These are phyloP conservation scores for Penicillium desertorum DNA, from an alignment of 495 filamentous ascomycete species.

Conservation along the genomic window DNA sequence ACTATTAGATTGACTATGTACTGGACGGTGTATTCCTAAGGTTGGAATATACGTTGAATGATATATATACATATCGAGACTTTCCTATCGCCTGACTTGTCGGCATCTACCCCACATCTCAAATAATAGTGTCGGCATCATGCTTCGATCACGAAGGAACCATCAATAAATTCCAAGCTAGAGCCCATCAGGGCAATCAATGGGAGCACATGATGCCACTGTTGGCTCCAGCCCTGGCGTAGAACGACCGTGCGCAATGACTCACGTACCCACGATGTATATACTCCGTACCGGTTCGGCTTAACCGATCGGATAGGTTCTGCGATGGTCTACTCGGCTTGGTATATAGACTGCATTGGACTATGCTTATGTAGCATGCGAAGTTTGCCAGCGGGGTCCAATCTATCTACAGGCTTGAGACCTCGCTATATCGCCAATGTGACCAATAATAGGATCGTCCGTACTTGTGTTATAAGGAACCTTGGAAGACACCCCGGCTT, in stretches of 20 bases:
- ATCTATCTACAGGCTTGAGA: background rate
- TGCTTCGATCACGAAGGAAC: slow-evolving; percentile 17
- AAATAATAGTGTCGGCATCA: slow-evolving; percentile 17
- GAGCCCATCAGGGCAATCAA: slow-evolving; percentile 10
- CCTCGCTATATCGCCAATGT: background rate
- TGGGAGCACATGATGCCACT: slow-evolving; percentile 16
- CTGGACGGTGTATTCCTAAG: too few relatives aligned
- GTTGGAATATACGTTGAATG: too few relatives aligned
- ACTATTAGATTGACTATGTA: too few relatives aligned
- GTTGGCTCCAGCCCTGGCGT: slow-evolving; percentile 7
- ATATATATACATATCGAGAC: background rate
- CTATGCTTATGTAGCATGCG: background rate
- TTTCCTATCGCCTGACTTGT: slow-evolving; percentile 20
- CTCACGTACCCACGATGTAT: slow-evolving; percentile 16
- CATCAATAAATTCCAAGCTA: slow-evolving; percentile 10
- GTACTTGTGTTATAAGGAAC: background rate
- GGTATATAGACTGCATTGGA: slow-evolving; percentile 3
- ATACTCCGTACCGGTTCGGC: slow-evolving; percentile 13
- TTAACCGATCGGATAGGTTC: slow-evolving; percentile 10
- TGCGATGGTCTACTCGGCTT: slow-evolving; percentile 6
- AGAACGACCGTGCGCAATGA: slow-evolving; percentile 26
- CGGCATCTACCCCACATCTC: slow-evolving; percentile 24
- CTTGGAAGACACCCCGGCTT: slow-evolving; percentile 15
- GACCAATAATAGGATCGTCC: background rate
- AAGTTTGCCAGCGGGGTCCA: slow-evolving; percentile 16